A percentile compares a stretch with the other conserved stretches of the same genome.
Evolutionary conservation across 768 basidiomycete genomes (phyloP).

Genomic region (Clitopilus passeckerianus): DNA sequence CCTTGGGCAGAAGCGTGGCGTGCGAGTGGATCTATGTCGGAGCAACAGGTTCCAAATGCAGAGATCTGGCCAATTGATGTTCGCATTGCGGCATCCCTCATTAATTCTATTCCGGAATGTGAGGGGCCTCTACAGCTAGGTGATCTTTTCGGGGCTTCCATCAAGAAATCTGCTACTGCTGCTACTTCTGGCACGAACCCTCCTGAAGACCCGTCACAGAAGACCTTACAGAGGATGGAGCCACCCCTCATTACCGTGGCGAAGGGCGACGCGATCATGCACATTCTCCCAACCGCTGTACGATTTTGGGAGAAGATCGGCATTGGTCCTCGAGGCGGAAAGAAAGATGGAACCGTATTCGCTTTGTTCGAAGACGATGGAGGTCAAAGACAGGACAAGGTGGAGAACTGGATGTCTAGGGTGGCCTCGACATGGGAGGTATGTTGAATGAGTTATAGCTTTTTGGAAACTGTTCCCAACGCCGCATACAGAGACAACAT

Average conservation of each 20-base stretch:
- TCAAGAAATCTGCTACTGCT: constrained; percentile 6
- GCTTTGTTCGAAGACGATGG: constrained; percentile 64
- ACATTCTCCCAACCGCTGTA: constrained; percentile 63
- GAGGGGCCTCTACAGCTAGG: constrained; percentile 37
- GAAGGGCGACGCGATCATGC: constrained; percentile 65
- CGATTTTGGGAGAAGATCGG: constrained; percentile 88
- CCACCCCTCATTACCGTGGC: constrained; percentile 60
- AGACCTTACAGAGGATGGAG: constrained; percentile 9
- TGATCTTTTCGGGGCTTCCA: constrained; percentile 37
- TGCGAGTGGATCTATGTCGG: constrained; percentile 21
- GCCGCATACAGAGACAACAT: constrained; percentile 46
- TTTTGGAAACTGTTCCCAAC: constrained; percentile 8
- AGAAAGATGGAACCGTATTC: constrained; percentile 65
- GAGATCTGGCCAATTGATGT: constrained; percentile 62
- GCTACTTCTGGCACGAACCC: neutral
- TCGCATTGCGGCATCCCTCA: constrained; percentile 33
- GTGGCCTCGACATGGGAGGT: constrained; percentile 58
- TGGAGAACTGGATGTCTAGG: constrained; percentile 56
- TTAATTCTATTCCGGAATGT: constrained; percentile 31
- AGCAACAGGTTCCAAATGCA: constrained; percentile 13
- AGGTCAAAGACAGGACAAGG: constrained; percentile 36
- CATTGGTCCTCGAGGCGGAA: constrained; percentile 62
- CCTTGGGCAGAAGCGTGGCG: constrained; percentile 68
- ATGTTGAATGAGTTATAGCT: constrained; percentile 15
- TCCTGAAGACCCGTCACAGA: neutral